Base-by-base conservation (phyloP, 1,284 basidiomycete species). In the Taiwanofungus camphoratus region DNA sequence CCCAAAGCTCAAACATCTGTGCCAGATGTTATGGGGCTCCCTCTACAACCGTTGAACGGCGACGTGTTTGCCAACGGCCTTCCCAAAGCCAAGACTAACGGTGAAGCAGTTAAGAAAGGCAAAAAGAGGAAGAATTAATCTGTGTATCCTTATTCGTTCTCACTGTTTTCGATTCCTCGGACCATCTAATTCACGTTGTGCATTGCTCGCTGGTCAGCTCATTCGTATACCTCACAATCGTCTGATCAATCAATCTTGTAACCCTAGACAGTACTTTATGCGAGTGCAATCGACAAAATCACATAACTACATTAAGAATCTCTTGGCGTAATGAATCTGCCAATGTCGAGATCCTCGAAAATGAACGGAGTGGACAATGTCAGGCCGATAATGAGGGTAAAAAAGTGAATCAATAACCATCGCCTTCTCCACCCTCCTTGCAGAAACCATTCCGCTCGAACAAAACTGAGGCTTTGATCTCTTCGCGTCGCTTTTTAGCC, bases 351-450 rank as follows among this genome's bases (percentile, higher is more conserved):
- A 49, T 40, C 48, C 47, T 45, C 49, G 45, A 45, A 36, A 33
- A 32, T 27, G 16, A 21, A 34, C 12, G 13, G 26, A 18, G 22
- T 32, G n/a, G 19, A 27, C 12, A 30, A 18, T n/a, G 30, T 19
- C 3, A n/a, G 21, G 22, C 6, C 7, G 18, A 32, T 31, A 34
- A 26, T 39, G 26, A 12, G 2, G 16, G 13, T 4, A 16, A 45
- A 37, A 21, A 33, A 36, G 35, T 20, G 15, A 16, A 39, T 75
- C 65, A 91, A 62, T 92, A 92, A 7, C 87, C 87, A 59, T 92
- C 90, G n/a, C 88, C 90, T 65, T 92, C 90, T 15, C 87, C 89
- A 8, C 89, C 89, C 62, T 92, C 89, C 59, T 85, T 89, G 60
- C 82, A 88, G 61, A 90, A 92, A 3, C 89, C 89, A 53, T 82